Evolutionary conservation across 108 stramenopile genomes (phyloP).

Genomic region (Discostella stelligeroides): DNA sequence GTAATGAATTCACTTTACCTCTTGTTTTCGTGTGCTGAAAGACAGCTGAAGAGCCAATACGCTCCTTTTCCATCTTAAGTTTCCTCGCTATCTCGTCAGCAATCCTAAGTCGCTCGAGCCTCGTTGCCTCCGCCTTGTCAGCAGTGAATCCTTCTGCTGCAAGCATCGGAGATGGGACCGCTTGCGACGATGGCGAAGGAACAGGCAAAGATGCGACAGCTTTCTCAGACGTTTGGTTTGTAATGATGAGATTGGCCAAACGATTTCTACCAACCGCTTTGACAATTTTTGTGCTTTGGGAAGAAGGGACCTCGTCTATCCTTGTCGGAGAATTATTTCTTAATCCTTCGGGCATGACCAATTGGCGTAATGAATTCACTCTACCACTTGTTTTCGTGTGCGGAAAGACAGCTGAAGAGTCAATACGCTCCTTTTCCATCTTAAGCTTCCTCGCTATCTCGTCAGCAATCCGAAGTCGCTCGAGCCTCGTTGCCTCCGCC

Average conservation of each 20-base stretch:
- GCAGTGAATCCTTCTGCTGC: constrained; percentile 8
- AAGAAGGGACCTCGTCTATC: not conserved
- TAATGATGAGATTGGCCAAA: constrained; percentile 9
- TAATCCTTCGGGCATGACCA: constrained; percentile 10
- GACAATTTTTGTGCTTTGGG: not conserved
- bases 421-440: not conserved
- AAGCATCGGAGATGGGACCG: not conserved
- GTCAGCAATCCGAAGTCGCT: not conserved
- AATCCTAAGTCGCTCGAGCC: not conserved
- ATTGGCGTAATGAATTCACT: constrained; percentile 2
- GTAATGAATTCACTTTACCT: not conserved
- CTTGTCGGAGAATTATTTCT: not conserved
- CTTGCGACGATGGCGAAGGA: constrained; percentile 12
- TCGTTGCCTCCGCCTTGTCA: constrained; percentile 11
- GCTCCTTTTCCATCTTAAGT: not conserved
- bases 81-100: constrained; percentile 10
- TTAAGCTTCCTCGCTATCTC: constrained; percentile 8
- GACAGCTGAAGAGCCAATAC: too few relatives aligned
- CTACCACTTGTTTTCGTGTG: not conserved
- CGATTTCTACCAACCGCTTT: constrained; percentile 3
- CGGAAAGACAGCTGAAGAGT: too few relatives aligned
- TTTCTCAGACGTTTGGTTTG: not conserved
- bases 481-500: constrained; percentile 8
- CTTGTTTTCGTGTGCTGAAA: too few relatives aligned
- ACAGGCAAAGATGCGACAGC: not conserved